A percentile compares a stretch with the other conserved stretches of the same genome.
Conservation (phyloP, 192 early-diverging fungal species). For the Coemansia sp. region DNA sequence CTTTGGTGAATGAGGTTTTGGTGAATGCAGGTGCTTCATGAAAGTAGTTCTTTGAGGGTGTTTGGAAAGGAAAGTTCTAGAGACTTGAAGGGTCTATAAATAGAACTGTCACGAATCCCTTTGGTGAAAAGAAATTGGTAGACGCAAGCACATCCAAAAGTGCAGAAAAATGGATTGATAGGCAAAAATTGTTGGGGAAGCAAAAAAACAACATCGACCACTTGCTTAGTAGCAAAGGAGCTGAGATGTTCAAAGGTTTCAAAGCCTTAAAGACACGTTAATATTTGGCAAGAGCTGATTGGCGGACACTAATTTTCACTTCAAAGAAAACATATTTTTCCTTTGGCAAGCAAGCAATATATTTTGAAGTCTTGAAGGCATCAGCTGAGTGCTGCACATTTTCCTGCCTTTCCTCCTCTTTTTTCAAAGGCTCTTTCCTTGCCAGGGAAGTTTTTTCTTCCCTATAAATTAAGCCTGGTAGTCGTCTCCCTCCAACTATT, state of each 20-base stretch:
- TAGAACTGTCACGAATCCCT: background rate
- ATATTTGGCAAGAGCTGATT: too few relatives aligned
- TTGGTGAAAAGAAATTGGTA: background rate
- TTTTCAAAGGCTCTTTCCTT: background rate
- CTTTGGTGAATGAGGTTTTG: background rate
- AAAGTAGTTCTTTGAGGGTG: background rate
- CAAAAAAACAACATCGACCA: background rate
- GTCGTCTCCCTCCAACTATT: background rate
- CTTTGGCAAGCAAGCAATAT: too few relatives aligned
- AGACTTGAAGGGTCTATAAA: background rate
- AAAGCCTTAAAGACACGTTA: background rate
- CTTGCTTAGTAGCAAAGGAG: background rate
- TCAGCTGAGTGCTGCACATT: too few relatives aligned
- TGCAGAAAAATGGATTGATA: background rate
- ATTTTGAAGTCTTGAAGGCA: too few relatives aligned
- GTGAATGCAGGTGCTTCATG: background rate
- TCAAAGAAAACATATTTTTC: background rate
- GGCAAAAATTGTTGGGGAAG: background rate
- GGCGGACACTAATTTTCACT: background rate
- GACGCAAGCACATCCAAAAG: background rate
- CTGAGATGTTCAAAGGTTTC: background rate
- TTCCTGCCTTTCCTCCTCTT: background rate
- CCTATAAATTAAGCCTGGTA: background rate
- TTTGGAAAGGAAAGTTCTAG: background rate
- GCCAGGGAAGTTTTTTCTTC: background rate